Conservation (phyloP, 192 early-diverging fungal species). For the Rhizophagus prolifer region DNA sequence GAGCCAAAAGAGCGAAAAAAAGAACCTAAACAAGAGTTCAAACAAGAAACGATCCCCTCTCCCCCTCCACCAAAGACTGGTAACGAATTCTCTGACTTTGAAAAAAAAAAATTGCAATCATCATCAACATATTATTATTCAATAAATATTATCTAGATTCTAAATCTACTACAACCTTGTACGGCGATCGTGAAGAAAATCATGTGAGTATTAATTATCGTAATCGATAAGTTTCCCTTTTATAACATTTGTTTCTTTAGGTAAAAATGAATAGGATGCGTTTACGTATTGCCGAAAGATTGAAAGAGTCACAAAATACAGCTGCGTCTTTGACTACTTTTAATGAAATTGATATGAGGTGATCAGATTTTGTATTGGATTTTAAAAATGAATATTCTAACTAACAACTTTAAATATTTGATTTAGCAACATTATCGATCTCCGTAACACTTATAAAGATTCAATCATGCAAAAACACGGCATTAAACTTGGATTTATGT, state of each 20-base stretch:
- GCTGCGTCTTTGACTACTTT: constrained; percentile 98
- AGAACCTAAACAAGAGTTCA: neutral
- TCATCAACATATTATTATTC: neutral
- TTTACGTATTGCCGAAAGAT: constrained; percentile 83
- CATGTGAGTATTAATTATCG: neutral
- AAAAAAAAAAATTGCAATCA: neutral
- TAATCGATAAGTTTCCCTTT: neutral
- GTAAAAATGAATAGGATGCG: constrained; percentile 99
- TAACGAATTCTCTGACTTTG: too few relatives aligned
- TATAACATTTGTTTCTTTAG: constrained; percentile 7
- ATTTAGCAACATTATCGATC: constrained; percentile 77
- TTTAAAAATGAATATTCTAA: neutral
- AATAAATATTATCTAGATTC: neutral
- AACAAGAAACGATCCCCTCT: too few relatives aligned
- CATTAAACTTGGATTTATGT: constrained; percentile 98
- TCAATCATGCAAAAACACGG: constrained; percentile 89
- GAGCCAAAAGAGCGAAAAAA: neutral
- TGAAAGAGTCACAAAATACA: constrained; percentile 97
- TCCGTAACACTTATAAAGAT: constrained; percentile 95
- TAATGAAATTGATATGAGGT: constrained; percentile 98
- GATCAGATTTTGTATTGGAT: neutral
- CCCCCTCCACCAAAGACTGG: neutral
- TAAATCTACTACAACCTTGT: neutral
- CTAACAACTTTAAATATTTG: neutral
- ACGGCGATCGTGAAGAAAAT: neutral